Evolutionary conservation across 495 filamentous ascomycete genomes (phyloP).

Genomic region (Neurospora sp.): DNA sequence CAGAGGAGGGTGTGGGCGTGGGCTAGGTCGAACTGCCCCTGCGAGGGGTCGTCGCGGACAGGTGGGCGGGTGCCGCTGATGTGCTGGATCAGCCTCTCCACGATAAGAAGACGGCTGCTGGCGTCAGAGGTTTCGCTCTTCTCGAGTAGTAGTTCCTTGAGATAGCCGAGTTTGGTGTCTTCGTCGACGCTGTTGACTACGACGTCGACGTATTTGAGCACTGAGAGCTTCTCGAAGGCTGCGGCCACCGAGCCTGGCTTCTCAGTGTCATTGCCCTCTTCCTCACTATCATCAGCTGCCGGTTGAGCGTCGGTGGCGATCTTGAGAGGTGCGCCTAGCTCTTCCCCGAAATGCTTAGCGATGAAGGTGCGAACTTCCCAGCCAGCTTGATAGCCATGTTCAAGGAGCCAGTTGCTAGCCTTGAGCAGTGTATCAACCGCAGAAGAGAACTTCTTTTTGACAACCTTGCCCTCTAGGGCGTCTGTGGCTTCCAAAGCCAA

Average conservation of each 20-base stretch:
- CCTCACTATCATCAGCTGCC: not conserved
- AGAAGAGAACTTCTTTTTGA: slow-evolving; percentile 3
- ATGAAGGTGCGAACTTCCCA: slow-evolving; percentile 34
- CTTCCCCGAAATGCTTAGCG: slow-evolving; percentile 16
- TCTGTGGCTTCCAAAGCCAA: slow-evolving; percentile 12
- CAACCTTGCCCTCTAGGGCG: slow-evolving; percentile 1
- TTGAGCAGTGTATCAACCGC: slow-evolving; percentile 15
- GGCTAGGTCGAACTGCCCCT: slow-evolving; percentile 16
- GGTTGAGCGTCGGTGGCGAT: slow-evolving; percentile 5
- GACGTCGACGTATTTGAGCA: slow-evolving; percentile 17
- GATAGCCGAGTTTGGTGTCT: slow-evolving; percentile 15
- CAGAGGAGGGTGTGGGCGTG: slow-evolving; percentile 21
- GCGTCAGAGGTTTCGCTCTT: not conserved
- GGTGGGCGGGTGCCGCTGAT: slow-evolving; percentile 11
- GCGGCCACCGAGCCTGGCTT: not conserved
- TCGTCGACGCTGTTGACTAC: slow-evolving; percentile 13
- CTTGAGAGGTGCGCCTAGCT: slow-evolving; percentile 10
- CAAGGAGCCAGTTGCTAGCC: slow-evolving; percentile 18
- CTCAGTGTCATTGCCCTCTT: not conserved
- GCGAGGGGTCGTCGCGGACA: not conserved
- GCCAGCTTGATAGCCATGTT: slow-evolving; percentile 16
- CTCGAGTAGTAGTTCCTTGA: slow-evolving; percentile 12
- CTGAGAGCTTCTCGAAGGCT: slow-evolving; percentile 5
- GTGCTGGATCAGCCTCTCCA: slow-evolving; percentile 17
- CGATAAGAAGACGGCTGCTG: slow-evolving; percentile 11